Evolutionary conservation across 176 grass and related monocot genomes (phyloP).

Genomic region (Cymbopogon citratus): DNA sequence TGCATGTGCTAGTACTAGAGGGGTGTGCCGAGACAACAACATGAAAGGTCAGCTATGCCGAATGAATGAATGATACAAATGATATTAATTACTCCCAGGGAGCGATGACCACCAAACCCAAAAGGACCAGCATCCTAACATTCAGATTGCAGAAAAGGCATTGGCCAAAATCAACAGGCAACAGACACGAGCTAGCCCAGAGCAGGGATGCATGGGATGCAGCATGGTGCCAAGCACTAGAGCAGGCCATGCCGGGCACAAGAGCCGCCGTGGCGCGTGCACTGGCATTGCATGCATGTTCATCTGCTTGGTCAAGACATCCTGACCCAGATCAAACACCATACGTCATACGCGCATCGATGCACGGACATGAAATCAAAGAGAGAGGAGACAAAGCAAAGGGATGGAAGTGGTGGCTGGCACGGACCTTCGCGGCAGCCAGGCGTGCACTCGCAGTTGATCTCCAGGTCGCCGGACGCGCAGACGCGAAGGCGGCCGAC

Average conservation of each 20-base stretch:
- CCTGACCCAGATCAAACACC: conserved; percentile 40
- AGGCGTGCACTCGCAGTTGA: conserved; percentile 85
- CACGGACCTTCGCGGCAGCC: conserved; percentile 84
- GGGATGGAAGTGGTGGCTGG: conserved; percentile 7
- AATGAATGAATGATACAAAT: conserved; percentile 3
- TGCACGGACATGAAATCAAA: conserved; percentile 58
- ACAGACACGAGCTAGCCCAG: conserved; percentile 19
- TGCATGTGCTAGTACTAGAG: conserved; percentile 23
- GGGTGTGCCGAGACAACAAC: conserved; percentile 5
- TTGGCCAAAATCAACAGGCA: neutral
- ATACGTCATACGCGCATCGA: conserved; percentile 35
- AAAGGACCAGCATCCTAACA: conserved; percentile 25
- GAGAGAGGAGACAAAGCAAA: conserved; percentile 3
- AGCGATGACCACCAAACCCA: conserved; percentile 22
- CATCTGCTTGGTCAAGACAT: neutral
- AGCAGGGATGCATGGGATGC: conserved; percentile 41
- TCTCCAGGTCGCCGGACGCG: conserved; percentile 75
- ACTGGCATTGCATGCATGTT: conserved; percentile 58
- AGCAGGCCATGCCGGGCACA: conserved; percentile 9
- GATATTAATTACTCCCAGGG: conserved; percentile 12
- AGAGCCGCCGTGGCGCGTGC: conserved; percentile 20
- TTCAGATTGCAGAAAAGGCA: conserved; percentile 25
- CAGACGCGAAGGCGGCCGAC: conserved; percentile 80
- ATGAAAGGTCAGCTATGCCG: conserved; percentile 7
- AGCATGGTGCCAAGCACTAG: conserved; percentile 16